phyloP scores from a whole-genome alignment of 2,329 filamentous ascomycete genomes.

The Cadophora sp. region DNA sequence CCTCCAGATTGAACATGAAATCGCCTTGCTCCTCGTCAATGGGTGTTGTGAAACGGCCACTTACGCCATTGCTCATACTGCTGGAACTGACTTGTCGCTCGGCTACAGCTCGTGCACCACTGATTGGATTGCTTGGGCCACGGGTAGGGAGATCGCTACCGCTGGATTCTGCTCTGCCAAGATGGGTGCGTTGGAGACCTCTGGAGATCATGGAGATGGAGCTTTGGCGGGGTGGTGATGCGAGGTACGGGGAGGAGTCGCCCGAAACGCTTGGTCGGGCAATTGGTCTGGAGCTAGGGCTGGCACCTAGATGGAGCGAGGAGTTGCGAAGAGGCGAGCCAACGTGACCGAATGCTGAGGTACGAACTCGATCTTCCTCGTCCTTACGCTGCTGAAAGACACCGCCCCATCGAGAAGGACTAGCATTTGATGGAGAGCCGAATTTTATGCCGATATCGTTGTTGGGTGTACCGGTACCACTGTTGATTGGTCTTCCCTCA shows the following conservation, averaged over 20 bases:
- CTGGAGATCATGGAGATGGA: conserved; percentile 63
- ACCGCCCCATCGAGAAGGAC: conserved; percentile 66
- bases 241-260: conserved; percentile 42
- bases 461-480: conserved; percentile 49
- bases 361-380: conserved; percentile 51
- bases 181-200: conserved; percentile 65
- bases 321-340: conserved; percentile 71
- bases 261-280: conserved; percentile 46
- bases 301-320: conserved; percentile 60
- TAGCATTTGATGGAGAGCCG: conserved; percentile 64
- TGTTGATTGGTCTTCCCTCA: conserved; percentile 49
- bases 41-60: conserved; percentile 66
- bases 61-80: conserved; percentile 52
- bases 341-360: conserved; percentile 70
- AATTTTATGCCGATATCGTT: conserved; percentile 58
- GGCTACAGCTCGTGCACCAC: conserved; percentile 48
- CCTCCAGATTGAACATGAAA: conserved; percentile 72
- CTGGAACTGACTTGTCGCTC: conserved; percentile 67
- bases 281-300: conserved; percentile 49
- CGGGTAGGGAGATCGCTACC: conserved; percentile 55
- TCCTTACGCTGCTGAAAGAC: conserved; percentile 64
- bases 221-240: conserved; percentile 46
- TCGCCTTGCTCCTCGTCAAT: conserved; percentile 70
- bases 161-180: conserved; percentile 51
- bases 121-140: conserved; percentile 49